Base-by-base conservation (phyloP, 2,329 filamentous ascomycete genomes). In the Pseudogymnoascus sp. region DNA sequence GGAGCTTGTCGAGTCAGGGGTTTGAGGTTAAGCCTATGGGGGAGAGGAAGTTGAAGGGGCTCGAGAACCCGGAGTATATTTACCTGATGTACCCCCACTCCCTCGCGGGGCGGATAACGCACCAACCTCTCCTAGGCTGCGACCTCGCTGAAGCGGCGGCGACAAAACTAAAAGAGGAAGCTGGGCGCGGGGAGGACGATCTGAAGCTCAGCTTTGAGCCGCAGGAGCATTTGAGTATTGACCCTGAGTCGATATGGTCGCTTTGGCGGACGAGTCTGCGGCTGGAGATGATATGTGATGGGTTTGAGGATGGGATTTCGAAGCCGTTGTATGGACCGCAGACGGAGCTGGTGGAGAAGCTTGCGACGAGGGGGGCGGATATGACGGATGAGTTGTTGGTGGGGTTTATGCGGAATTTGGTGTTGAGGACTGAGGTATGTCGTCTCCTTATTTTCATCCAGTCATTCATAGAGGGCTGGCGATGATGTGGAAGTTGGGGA, bases 21-120 rank as follows among this genome's bases (percentile, higher is more conserved):
- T 99, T 97, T 70, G 91, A 96, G 72, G 92, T 97, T 71, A 97
- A 97, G 74, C 92, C 97, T 69, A 88, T 96, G 73, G 94, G 94
- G 58, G 92, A 97, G 74, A 88, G 88, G 67, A 97, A 96, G 71
- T 81, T 99, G 62, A 99, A 99, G 76, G 94, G 94, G 31, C 85
- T 99, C 10, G 94, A 99, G 75, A 99, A 99, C 71, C 93, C 94
- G 0, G 94, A 99, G 73, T 88, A 92, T 64, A 88, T 99, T 67
- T 97, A 96, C 75, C 86, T 96, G 63, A 89, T 99, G 73, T 99
- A 97, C 72, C 93, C 94, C 2, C 92, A 96, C 72, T 84, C 88
- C 0, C 83, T 99, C 33, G 85, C 89, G 10, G 91, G 90, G 39
- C 88, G 94, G 64, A 86, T 92, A 63, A 83, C 88, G 11, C 82